phyloP scores from a whole-genome alignment of 345 rosid genomes.

The Balakata baccata region DNA sequence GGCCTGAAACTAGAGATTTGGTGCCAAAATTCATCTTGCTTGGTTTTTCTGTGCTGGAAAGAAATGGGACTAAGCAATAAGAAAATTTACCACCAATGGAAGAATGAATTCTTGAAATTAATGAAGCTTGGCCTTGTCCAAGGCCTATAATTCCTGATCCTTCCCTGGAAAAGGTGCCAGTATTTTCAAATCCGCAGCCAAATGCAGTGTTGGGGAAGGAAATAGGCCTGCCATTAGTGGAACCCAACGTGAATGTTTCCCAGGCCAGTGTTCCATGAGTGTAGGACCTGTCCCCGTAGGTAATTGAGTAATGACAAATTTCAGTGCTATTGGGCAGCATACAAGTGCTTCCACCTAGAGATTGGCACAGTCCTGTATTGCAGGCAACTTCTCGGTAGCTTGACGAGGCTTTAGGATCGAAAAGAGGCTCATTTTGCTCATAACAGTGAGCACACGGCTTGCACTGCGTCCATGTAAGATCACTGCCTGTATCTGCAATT shows the following conservation, averaged over 20 bases:
- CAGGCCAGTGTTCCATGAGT: conserved; percentile 16
- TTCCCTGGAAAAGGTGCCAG: conserved; percentile 34
- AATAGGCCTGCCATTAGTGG: conserved; percentile 37
- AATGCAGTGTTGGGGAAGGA: conserved; percentile 31
- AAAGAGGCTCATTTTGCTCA: conserved; percentile 17
- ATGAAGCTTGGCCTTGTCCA: conserved; percentile 50
- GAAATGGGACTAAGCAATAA: conserved; percentile 51
- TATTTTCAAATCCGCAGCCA: conserved; percentile 56
- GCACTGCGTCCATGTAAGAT: conserved; percentile 30
- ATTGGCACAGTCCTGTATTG: neutral
- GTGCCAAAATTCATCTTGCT: conserved; percentile 55
- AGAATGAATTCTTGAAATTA: conserved; percentile 46
- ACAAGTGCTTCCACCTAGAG: neutral
- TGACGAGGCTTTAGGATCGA: conserved; percentile 29
- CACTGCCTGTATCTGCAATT: conserved; percentile 29
- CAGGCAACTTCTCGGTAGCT: conserved; percentile 25
- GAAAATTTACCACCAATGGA: conserved; percentile 52
- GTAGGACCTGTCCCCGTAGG: conserved; percentile 16
- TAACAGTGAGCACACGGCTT: conserved; percentile 15
- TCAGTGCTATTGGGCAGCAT: neutral
- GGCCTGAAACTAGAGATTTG: conserved; percentile 41
- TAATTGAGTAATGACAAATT: neutral
- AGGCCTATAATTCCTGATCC: conserved; percentile 60
- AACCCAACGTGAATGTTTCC: conserved; percentile 28
- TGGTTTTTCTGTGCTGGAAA: conserved; percentile 18